Evolutionary conservation across 2,329 filamentous ascomycete genomes (phyloP).

Genomic region (Pseudogymnoascus sp.): DNA sequence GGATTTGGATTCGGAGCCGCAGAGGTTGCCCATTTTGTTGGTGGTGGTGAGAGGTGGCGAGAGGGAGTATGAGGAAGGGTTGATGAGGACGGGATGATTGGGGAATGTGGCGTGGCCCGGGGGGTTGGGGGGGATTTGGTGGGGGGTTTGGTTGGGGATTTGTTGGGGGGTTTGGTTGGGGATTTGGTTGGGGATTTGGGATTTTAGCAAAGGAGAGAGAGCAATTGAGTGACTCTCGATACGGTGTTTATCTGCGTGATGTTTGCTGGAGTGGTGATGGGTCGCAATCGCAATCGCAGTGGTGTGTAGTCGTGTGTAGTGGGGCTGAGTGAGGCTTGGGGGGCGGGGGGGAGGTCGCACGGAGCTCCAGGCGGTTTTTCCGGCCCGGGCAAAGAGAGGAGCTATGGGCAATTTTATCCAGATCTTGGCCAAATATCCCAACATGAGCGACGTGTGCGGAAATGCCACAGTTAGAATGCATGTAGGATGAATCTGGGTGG

Average conservation of each 20-base stretch:
- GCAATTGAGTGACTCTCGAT: background rate
- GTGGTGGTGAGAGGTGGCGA: background rate
- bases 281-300: background rate
- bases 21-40: constrained; percentile 10
- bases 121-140: no score
- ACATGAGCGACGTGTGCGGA: no score
- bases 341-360: background rate
- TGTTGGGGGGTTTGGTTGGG: constrained; percentile 45
- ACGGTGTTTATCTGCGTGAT: background rate
- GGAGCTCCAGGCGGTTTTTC: constrained; percentile 1
- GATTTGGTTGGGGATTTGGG: background rate
- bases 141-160: no score
- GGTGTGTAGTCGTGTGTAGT: background rate
- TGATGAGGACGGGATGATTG: constrained; percentile 53
- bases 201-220: background rate
- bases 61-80: constrained; percentile 30
- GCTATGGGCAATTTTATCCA: background rate
- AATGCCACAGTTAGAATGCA: no score
- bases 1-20: background rate
- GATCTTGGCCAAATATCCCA: no score
- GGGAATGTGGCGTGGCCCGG: constrained; percentile 64
- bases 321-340: background rate
- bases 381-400: background rate
- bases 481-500: no score
- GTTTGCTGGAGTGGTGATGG: background rate